Evolutionary conservation across 176 grass and related monocot species (phyloP).

Genomic region (Luzula sylvatica): DNA sequence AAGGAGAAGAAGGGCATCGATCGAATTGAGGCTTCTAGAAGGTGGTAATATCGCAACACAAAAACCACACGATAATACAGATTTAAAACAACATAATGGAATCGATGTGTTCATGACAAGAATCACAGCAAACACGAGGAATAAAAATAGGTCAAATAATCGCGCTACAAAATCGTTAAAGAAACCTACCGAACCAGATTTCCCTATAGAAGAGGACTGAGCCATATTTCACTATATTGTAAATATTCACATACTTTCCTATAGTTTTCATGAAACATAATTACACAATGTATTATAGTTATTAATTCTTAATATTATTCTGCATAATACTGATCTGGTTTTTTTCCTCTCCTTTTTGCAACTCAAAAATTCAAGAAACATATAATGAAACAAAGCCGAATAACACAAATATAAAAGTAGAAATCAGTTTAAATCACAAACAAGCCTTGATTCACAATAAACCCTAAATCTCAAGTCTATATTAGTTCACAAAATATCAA

Average conservation of each 20-base stretch:
- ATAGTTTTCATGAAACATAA: too few species aligned
- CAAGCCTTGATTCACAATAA: background rate
- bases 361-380: background rate
- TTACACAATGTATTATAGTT: background rate
- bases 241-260: too few species aligned
- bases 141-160: slow-evolving; percentile 13
- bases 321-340: background rate
- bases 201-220: slow-evolving; percentile 46
- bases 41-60: background rate
- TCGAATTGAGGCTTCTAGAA: slow-evolving; percentile 42
- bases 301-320: background rate
- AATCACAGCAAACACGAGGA: slow-evolving; percentile 3
- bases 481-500: slow-evolving; percentile 3
- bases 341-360: background rate
- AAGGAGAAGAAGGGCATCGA: slow-evolving; percentile 50
- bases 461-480: slow-evolving; percentile 4
- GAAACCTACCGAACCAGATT: slow-evolving; percentile 80
- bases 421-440: slow-evolving; percentile 1
- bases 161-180: slow-evolving; percentile 25
- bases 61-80: background rate
- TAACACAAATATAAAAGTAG: background rate
- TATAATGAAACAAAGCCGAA: background rate
- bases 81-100: background rate
- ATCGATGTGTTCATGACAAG: background rate
- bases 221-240: background rate